Conservation (phyloP, 257 asterid genomes). For the Mentha longifolia region DNA sequence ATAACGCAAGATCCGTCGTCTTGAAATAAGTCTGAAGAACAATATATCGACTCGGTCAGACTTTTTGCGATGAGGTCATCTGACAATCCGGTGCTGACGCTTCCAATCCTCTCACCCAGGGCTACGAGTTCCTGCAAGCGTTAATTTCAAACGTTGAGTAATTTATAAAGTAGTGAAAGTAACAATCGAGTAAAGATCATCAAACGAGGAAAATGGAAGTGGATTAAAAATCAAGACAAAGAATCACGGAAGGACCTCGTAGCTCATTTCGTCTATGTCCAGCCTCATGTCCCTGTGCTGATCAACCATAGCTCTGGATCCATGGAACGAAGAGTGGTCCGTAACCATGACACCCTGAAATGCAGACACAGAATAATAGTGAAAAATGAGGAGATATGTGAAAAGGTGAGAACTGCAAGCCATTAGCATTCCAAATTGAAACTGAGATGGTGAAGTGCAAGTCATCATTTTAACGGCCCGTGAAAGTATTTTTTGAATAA, state of each 20-base stretch:
- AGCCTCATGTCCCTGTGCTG: slow-evolving; percentile 81
- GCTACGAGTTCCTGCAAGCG: slow-evolving; percentile 77
- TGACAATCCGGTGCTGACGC: slow-evolving; percentile 74
- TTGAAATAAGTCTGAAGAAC: slow-evolving; percentile 57
- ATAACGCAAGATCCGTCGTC: slow-evolving; percentile 72
- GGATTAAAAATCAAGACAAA: neutral
- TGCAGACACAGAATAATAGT: slow-evolving; percentile 2
- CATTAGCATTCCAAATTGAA: neutral
- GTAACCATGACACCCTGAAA: slow-evolving; percentile 56
- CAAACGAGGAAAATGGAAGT: neutral
- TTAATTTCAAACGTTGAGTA: slow-evolving; percentile 15
- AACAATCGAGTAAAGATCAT: neutral
- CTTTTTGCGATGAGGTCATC: slow-evolving; percentile 59
- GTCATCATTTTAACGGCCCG: neutral
- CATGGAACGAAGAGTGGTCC: slow-evolving; percentile 53
- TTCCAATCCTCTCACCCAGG: slow-evolving; percentile 83
- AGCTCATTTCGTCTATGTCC: slow-evolving; percentile 78
- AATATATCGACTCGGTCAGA: slow-evolving; percentile 56
- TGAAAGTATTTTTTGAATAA: neutral
- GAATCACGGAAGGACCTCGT: slow-evolving; percentile 56
- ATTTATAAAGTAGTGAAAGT: neutral
- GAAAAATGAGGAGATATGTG: slow-evolving; percentile 9
- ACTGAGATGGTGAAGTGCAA: neutral
- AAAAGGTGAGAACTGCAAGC: neutral
- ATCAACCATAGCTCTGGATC: slow-evolving; percentile 61